These are phyloP conservation scores for Acer yangbiense DNA, from an alignment of 345 rosid species.

Conservation along the genomic window DNA sequence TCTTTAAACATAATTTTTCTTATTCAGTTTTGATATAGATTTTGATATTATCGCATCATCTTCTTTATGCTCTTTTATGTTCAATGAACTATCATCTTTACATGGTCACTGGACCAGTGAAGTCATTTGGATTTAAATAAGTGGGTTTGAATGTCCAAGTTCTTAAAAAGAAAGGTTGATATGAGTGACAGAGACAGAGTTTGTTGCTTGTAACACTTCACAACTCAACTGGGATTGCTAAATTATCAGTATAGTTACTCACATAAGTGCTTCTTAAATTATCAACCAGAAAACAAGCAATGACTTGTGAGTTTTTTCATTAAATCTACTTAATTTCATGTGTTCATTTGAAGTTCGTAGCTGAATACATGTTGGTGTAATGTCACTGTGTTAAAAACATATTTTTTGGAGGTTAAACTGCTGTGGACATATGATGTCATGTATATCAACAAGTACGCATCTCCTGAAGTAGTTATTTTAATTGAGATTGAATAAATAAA, in stretches of 20 bases:
- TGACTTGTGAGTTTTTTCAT: constrained; percentile 6
- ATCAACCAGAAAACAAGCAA: background rate
- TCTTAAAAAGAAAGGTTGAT: background rate
- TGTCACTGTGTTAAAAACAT: background rate
- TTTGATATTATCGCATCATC: background rate
- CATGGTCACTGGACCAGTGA: background rate
- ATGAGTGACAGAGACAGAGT: background rate
- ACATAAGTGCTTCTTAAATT: background rate
- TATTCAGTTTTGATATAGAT: background rate
- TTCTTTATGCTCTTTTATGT: background rate
- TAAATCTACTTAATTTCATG: background rate
- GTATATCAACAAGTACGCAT: background rate
- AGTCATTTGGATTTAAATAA: background rate
- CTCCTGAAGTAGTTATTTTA: background rate
- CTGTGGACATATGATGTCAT: constrained; percentile 7
- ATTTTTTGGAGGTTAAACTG: constrained; percentile 6
- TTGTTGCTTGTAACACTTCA: background rate
- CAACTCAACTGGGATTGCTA: background rate
- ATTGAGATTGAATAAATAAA: background rate
- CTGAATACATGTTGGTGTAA: constrained; percentile 2
- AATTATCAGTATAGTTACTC: background rate
- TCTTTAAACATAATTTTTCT: background rate
- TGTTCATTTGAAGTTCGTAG: background rate
- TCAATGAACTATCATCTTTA: background rate
- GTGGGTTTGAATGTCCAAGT: background rate